Evolutionary conservation across 495 filamentous ascomycete species (phyloP).

Genomic region (Aspergillus taichungensis): DNA sequence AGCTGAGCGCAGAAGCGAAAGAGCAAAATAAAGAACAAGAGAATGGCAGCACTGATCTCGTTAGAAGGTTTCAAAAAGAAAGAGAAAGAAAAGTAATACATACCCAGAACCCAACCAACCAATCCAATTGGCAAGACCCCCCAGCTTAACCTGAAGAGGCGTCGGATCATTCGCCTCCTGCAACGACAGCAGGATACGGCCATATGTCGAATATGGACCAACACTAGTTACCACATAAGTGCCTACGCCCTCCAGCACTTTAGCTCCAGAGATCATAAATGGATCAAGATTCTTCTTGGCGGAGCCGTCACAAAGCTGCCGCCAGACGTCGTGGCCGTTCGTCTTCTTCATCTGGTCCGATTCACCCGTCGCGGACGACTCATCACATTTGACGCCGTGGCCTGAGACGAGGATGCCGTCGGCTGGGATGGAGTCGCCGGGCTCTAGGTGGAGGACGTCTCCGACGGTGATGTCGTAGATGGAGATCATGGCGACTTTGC

Average conservation of each 20-base stretch:
- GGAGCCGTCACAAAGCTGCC: constrained; percentile 45
- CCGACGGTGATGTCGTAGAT: constrained; percentile 64
- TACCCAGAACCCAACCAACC: constrained; percentile 42
- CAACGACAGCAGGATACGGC: constrained; percentile 54
- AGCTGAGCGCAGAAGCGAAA: constrained; percentile 52
- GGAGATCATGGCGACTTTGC: constrained; percentile 61
- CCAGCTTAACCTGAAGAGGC: constrained; percentile 56
- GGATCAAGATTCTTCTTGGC: constrained; percentile 52
- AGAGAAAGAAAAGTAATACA: neutral
- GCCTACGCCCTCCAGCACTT: constrained; percentile 58
- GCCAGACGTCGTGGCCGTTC: constrained; percentile 47
- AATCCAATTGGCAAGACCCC: constrained; percentile 55
- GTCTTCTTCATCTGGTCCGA: constrained; percentile 61
- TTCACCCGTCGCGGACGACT: constrained; percentile 62
- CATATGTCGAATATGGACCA: constrained; percentile 54
- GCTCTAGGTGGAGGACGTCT: constrained; percentile 64
- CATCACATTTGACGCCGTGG: constrained; percentile 58
- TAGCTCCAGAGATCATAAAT: constrained; percentile 55
- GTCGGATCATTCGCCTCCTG: constrained; percentile 54
- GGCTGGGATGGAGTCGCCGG: constrained; percentile 59
- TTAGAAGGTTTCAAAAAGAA: constrained; percentile 2
- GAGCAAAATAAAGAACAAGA: constrained; percentile 54
- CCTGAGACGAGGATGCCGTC: constrained; percentile 56
- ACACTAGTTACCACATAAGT: constrained; percentile 57
- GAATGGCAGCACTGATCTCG: constrained; percentile 44